phyloP scores from a whole-genome alignment of 2,329 filamentous ascomycete genomes.

The Scytalidium lignicola region DNA sequence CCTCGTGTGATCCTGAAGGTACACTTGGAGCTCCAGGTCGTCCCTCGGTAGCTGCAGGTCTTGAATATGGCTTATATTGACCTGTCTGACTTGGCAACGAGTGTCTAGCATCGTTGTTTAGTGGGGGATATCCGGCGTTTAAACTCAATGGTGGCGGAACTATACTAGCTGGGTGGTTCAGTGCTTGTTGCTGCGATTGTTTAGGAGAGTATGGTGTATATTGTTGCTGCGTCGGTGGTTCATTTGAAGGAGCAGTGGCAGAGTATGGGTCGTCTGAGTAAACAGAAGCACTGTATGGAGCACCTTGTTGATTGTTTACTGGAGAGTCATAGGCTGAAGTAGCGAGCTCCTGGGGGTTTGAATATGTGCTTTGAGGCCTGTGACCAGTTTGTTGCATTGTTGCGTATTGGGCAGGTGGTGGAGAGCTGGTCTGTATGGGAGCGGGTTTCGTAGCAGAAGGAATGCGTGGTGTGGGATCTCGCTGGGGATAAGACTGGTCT shows the following conservation, averaged over 20 bases:
- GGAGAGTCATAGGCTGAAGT: constrained; percentile 75
- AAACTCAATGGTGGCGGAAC: constrained; percentile 26
- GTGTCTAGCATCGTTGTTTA: constrained; percentile 38
- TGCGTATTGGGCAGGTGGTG: constrained; percentile 46
- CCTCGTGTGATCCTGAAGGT: constrained; percentile 34
- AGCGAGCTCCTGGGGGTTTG: constrained; percentile 70
- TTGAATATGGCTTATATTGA: constrained; percentile 55
- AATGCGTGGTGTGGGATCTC: constrained; percentile 45
- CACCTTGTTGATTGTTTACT: constrained; percentile 41
- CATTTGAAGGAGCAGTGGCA: constrained; percentile 11
- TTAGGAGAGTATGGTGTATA: constrained; percentile 24
- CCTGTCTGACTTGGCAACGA: constrained; percentile 44
- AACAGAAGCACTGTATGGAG: constrained; percentile 23
- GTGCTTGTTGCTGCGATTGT: constrained; percentile 13
- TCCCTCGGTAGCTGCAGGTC: constrained; percentile 21
- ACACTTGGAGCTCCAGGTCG: constrained; percentile 38
- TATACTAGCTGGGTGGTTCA: constrained; percentile 16
- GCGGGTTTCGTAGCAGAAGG: constrained; percentile 41
- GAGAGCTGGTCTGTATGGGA: constrained; percentile 46
- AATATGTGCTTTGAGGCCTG: constrained; percentile 63
- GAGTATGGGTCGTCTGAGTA: constrained; percentile 24
- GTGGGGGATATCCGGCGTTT: constrained; percentile 19
- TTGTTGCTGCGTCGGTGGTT: constrained; percentile 21
- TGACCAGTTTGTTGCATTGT: constrained; percentile 39
- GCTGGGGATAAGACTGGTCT: constrained; percentile 41